Percentiles rank a stretch among this genome's conserved stretches.
phyloP scores from a whole-genome alignment of 306 rosid species.

The Aeschynomene evenia region DNA sequence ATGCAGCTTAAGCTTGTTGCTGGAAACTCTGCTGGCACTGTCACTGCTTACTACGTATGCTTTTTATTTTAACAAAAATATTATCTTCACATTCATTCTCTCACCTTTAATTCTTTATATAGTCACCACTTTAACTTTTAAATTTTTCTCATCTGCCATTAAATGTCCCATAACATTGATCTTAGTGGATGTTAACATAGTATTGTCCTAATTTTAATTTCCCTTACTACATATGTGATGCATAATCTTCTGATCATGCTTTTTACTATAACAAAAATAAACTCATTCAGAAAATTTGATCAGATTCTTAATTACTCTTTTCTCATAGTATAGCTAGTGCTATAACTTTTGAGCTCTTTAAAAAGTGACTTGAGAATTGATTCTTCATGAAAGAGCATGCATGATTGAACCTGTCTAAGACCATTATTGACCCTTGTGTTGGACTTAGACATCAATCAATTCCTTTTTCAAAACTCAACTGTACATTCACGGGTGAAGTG shows the following conservation, averaged over 20 bases:
- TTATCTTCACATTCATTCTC: no score
- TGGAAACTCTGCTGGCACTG: slow-evolving; percentile 89
- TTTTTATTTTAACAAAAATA: no score
- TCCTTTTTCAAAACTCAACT: slow-evolving; percentile 37
- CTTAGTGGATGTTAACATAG: no score
- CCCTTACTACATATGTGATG: no score
- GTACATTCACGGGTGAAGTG: slow-evolving; percentile 39
- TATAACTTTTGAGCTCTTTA: background rate
- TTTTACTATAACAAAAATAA: background rate
- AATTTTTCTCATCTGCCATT: no score
- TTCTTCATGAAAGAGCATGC: slow-evolving; percentile 27
- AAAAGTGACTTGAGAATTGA: slow-evolving; percentile 24
- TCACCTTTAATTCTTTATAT: no score
- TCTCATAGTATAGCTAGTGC: background rate
- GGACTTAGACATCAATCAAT: slow-evolving; percentile 20
- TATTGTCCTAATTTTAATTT: no score
- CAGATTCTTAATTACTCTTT: background rate
- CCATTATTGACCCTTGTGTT: slow-evolving; percentile 32
- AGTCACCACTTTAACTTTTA: no score
- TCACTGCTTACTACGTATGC: slow-evolving; percentile 74
- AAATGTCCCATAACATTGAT: no score
- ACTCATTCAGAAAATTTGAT: background rate
- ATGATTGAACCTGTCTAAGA: slow-evolving; percentile 26
- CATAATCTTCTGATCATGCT: no score
- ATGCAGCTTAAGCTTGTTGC: slow-evolving; percentile 75